Percentiles rank a stretch among this genome's conserved stretches.
Conservation (phyloP, 75 land plant genomes). For the Pinus tabuliformis region DNA sequence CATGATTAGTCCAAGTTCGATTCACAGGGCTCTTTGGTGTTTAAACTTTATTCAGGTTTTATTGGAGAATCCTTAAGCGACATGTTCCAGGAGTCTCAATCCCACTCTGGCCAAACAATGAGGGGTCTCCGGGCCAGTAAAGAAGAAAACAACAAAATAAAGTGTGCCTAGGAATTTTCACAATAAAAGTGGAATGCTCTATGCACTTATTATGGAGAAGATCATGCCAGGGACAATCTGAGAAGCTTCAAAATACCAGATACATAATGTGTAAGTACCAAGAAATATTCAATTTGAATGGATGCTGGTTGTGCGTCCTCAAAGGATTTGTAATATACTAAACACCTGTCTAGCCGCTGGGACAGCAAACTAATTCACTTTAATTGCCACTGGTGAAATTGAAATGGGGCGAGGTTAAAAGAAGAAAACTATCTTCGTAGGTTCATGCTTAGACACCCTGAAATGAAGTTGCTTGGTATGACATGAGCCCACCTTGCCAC, state of each 20-base stretch:
- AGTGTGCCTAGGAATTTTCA: too few relatives aligned
- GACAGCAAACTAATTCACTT: neutral
- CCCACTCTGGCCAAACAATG: too few relatives aligned
- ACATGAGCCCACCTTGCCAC: constrained; percentile 21
- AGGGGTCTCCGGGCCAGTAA: too few relatives aligned
- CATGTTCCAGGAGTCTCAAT: too few relatives aligned
- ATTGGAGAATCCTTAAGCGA: too few relatives aligned
- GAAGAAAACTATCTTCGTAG: neutral
- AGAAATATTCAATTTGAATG: too few relatives aligned
- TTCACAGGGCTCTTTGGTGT: too few relatives aligned
- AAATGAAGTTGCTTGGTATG: neutral
- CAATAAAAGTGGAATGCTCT: too few relatives aligned
- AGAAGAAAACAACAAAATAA: too few relatives aligned
- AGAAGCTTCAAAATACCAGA: neutral
- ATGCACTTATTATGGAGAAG: neutral
- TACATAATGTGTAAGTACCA: neutral
- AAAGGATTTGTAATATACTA: neutral
- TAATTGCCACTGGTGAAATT: neutral
- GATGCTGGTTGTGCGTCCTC: too few relatives aligned
- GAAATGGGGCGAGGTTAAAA: neutral
- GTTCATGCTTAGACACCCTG: neutral
- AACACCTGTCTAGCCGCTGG: neutral
- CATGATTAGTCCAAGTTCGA: too few relatives aligned
- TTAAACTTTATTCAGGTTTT: too few relatives aligned
- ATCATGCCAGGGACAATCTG: neutral